Base-by-base conservation (phyloP, 441 rosid genomes). In the Aquilaria agallochum region DNA sequence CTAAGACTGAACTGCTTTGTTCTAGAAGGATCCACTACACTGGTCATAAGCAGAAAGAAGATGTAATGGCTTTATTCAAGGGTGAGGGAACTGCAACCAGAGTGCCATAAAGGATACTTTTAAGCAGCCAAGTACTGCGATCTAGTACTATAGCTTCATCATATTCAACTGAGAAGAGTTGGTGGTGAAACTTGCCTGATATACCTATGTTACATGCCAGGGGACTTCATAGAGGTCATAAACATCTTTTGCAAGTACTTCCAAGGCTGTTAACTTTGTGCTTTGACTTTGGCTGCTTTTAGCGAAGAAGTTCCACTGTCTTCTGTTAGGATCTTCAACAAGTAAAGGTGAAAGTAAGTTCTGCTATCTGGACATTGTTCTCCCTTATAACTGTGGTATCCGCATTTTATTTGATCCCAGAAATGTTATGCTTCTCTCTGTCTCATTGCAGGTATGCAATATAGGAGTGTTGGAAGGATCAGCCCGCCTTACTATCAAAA, bases 1-100 rank as follows among this genome's bases (percentile, higher is more conserved):
- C 27, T 20, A 95, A 90, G 80, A 92, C 94, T 74, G 94, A 92
- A 66, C 99, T 95, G 40, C 81, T 95, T 59, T 95, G 92, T 70
- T 68, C 98, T 69, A 83, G 90, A 80, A 90, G 99, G 98, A 92
- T 87, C 71, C 99, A 92, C 77, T 81, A 76, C 74, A 92, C 92
- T 11, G 97, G 99, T 55, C 98, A 90, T 77, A 95, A 88, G 74
- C 96, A 90, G 83, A 92, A 90, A 79, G 96, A 95, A 83, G 99
- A 95, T 76, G 98, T 95, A 56, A 81, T 95, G 64, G 72, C 96
- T 95, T 67, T 95, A 92, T 80, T 78, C 86, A 62, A 83, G 88
- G 80, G 99, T 90, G 73, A 85, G 83, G 73, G 99, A 88, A 62
- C 74, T 95, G 82, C 96, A 82, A 76, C 99, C 98, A 30, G 78